A percentile compares a stretch with the other conserved stretches of the same genome.
These are phyloP conservation scores for Pelargonium australe DNA, from an alignment of 441 rosid species.

Conservation along the genomic window DNA sequence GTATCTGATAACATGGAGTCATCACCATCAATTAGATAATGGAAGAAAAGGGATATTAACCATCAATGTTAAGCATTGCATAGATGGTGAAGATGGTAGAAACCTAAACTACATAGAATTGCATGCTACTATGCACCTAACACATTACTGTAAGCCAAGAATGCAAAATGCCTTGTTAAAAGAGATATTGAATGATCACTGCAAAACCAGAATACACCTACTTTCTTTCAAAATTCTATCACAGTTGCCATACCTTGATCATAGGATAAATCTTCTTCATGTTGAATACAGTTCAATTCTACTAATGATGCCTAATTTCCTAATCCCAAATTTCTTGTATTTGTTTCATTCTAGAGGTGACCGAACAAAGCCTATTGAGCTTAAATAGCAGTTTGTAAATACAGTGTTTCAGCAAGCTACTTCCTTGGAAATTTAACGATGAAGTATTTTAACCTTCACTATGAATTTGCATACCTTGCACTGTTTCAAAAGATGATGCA, in stretches of 20 bases:
- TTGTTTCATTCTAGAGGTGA: neutral
- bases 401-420: neutral
- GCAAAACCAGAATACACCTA: neutral
- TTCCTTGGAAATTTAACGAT: neutral
- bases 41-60: neutral
- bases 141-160: conserved; percentile 3
- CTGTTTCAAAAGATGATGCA: conserved; percentile 72
- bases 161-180: neutral
- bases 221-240: neutral
- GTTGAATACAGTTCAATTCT: neutral
- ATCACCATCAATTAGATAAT: neutral
- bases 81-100: neutral
- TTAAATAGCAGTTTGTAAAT: neutral
- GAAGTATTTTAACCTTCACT: conserved; percentile 17
- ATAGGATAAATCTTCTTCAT: neutral
- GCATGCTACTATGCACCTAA: neutral
- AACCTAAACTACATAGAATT: neutral
- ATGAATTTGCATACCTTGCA: conserved; percentile 58
- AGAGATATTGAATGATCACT: conserved; percentile 4
- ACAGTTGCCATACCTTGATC: too few species aligned
- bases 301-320: neutral
- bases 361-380: neutral
- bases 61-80: neutral
- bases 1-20: conserved; percentile 44
- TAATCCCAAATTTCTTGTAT: neutral